phyloP scores from a whole-genome alignment of 2,329 filamentous ascomycete genomes.

The Fusarium drepaniforme region DNA sequence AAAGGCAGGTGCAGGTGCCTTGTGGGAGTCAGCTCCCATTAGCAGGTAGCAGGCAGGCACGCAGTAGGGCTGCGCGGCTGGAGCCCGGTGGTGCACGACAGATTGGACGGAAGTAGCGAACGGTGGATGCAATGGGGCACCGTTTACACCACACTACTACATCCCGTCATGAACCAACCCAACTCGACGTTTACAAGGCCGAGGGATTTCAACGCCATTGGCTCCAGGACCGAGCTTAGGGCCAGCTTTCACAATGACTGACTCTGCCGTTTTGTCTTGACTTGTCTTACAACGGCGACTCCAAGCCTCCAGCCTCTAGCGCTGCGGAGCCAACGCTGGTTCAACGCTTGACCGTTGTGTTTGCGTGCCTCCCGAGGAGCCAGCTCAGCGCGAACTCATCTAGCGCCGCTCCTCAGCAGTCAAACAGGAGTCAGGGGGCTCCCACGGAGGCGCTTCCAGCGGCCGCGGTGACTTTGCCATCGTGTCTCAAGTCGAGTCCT shows the following conservation, averaged over 20 bases:
- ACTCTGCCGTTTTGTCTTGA: slow-evolving; percentile 23
- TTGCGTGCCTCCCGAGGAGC: slow-evolving; percentile 25
- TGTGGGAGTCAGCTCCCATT: neutral
- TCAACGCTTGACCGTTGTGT: slow-evolving; percentile 39
- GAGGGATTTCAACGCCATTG: slow-evolving; percentile 2
- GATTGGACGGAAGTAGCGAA: slow-evolving; percentile 8
- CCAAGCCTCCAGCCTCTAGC: slow-evolving; percentile 15
- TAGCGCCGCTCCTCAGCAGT: slow-evolving; percentile 15
- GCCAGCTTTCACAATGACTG: slow-evolving; percentile 7
- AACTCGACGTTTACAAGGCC: slow-evolving; percentile 5
- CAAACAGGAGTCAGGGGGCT: slow-evolving; percentile 10
- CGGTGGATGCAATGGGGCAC: slow-evolving; percentile 10
- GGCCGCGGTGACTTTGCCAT: slow-evolving; percentile 13
- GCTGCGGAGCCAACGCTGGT: slow-evolving; percentile 23
- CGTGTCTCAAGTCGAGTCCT: neutral
- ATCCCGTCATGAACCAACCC: slow-evolving; percentile 13
- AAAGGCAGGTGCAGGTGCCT: neutral
- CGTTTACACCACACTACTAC: slow-evolving; percentile 2
- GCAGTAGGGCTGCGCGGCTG: neutral
- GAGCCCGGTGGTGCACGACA: neutral
- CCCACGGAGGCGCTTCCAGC: slow-evolving; percentile 18
- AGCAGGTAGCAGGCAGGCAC: neutral
- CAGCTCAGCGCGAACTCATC: slow-evolving; percentile 13
- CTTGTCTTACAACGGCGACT: slow-evolving; percentile 21
- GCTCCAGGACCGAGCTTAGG: neutral